phyloP scores from a whole-genome alignment of 805 yeast species.

The Lachancea waltii region DNA sequence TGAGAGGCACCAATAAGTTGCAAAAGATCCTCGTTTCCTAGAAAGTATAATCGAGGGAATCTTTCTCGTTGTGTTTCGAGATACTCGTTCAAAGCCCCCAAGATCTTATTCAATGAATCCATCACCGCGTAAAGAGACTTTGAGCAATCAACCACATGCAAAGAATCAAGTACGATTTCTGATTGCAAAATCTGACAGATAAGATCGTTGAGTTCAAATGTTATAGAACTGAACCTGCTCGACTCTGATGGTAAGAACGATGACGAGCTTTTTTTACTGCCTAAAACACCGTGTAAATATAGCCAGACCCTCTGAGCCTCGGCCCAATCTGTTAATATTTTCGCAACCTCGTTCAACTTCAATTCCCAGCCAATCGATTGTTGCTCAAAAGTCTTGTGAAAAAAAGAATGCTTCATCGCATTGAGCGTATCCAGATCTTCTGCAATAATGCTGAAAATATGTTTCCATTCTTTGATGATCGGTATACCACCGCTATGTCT shows the following conservation, averaged over 20 bases:
- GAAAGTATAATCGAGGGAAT: conserved; percentile 78
- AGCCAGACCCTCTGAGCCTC: conserved; percentile 89
- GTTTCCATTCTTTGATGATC: too few species aligned
- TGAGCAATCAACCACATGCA: conserved; percentile 44
- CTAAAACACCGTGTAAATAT: conserved; percentile 74
- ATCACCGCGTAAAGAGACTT: conserved; percentile 42
- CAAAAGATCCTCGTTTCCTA: conserved; percentile 85
- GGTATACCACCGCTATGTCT: too few species aligned
- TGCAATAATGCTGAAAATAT: conserved; percentile 51
- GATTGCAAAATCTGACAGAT: conserved; percentile 45
- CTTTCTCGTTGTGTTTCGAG: conserved; percentile 70
- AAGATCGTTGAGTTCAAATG: conserved; percentile 52
- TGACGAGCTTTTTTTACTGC: conserved; percentile 49
- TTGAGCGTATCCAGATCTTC: conserved; percentile 58
- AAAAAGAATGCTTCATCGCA: conserved; percentile 67
- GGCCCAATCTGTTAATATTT: conserved; percentile 62
- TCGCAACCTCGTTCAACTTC: conserved; percentile 44
- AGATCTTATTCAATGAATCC: conserved; percentile 52
- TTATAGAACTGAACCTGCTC: conserved; percentile 53
- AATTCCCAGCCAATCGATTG: conserved; percentile 50
- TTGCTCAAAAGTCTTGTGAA: conserved; percentile 53
- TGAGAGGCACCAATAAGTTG: conserved; percentile 68
- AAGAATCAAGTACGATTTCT: conserved; percentile 49
- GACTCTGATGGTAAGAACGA: conserved; percentile 65
- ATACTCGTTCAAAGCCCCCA: conserved; percentile 65